Evolutionary conservation across 768 basidiomycete genomes (phyloP).

Genomic region (Leucosporidium scottii): DNA sequence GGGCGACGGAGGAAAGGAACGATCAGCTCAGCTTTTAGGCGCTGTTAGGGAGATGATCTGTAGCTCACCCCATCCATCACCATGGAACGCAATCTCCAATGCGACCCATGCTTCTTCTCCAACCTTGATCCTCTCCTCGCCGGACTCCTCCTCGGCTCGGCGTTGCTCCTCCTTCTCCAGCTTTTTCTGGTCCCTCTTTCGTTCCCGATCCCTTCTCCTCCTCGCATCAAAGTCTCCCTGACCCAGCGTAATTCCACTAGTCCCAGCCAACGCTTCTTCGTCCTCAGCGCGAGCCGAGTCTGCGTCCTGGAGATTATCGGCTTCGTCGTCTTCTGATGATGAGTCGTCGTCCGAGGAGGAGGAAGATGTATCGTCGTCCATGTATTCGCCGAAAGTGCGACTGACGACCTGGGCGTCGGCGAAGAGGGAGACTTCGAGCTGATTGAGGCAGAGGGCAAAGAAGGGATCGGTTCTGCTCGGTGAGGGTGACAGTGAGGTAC

Average conservation of each 20-base stretch:
- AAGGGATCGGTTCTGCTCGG: constrained; percentile 26
- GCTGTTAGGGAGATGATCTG: neutral
- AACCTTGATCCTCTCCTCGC: constrained; percentile 7
- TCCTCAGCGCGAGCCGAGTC: neutral
- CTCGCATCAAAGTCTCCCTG: neutral
- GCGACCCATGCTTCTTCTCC: constrained; percentile 71
- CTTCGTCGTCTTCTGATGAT: constrained; percentile 1
- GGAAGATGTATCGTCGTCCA: constrained; percentile 13
- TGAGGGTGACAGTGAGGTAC: neutral
- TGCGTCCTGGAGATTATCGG: neutral
- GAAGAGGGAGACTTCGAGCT: constrained; percentile 57
- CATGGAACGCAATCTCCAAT: constrained; percentile 73
- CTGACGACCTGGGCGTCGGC: constrained; percentile 26
- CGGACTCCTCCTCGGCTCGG: neutral
- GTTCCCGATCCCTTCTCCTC: neutral
- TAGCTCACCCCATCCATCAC: constrained; percentile 57
- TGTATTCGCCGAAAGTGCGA: constrained; percentile 61
- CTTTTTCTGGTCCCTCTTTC: neutral
- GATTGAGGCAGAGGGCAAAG: constrained; percentile 46
- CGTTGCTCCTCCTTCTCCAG: neutral
- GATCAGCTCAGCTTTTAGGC: neutral
- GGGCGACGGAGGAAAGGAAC: constrained; percentile 20
- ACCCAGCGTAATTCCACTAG: constrained; percentile 3
- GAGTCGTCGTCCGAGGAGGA: neutral
- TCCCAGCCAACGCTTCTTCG: constrained; percentile 36